Conservation (phyloP, 2,329 filamentous ascomycete species). For the Colletotrichum sublineola region DNA sequence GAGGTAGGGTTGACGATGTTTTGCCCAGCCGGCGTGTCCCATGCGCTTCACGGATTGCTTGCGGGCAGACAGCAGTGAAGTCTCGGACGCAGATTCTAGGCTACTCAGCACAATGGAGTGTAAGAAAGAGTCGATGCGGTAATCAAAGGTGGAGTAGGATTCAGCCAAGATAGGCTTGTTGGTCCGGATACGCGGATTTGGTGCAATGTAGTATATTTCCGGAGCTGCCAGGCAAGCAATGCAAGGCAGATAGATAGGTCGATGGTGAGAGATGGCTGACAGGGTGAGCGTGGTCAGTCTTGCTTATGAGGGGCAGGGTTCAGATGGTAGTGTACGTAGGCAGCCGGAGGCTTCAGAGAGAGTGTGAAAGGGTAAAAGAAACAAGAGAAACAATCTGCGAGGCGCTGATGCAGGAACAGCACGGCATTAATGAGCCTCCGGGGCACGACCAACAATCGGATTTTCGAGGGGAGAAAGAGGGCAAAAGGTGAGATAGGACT, state of each 20-base stretch:
- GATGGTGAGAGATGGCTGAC: conserved; percentile 1
- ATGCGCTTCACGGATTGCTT: conserved; percentile 41
- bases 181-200: background rate
- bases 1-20: conserved; percentile 42
- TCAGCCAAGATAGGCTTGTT: conserved; percentile 12
- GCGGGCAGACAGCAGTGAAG: conserved; percentile 6
- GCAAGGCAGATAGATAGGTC: conserved; percentile 1
- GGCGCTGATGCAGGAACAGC: conserved; percentile 49
- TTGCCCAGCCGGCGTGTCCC: conserved; percentile 41
- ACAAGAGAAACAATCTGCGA: conserved; percentile 35
- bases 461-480: conserved; percentile 43
- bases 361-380: conserved; percentile 35
- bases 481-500: conserved; percentile 18
- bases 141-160: conserved; percentile 11
- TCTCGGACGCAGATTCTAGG: conserved; percentile 5
- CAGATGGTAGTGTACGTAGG: background rate
- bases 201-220: conserved; percentile 24
- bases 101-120: conserved; percentile 1
- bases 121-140: conserved; percentile 3
- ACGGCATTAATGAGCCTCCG: conserved; percentile 43
- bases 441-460: conserved; percentile 20
- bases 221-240: conserved; percentile 23
- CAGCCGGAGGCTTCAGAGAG: conserved; percentile 5
- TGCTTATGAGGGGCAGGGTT: conserved; percentile 9
- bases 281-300: conserved; percentile 27